A percentile compares a stretch with the other conserved stretches of the same genome.
Conservation (phyloP, 805 yeast species). For the Pichia membranifaciens region DNA sequence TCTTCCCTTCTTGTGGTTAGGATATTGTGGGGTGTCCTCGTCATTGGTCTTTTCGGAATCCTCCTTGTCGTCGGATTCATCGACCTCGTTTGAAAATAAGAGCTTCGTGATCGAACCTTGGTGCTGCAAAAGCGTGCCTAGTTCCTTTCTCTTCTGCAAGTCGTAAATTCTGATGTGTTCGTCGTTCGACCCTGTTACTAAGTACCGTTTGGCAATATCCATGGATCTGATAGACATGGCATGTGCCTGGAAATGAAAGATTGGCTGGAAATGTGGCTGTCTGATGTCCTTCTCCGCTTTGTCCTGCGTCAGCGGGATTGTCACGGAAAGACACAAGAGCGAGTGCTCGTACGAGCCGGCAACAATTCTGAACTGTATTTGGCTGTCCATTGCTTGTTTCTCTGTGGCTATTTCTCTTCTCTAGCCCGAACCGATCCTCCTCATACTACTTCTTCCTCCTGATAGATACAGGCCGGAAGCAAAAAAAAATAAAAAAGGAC, state of each 20-base stretch:
- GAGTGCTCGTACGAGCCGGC: conserved; percentile 97
- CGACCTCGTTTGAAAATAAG: conserved; percentile 55
- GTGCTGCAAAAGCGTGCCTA: conserved; percentile 86
- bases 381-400: conserved; percentile 6
- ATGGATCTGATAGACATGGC: conserved; percentile 79
- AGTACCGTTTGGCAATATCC: conserved; percentile 74
- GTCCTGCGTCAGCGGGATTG: conserved; percentile 35
- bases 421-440: too few relatives aligned
- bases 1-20: conserved; percentile 49
- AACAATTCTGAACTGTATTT: conserved; percentile 62
- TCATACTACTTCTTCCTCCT: too few relatives aligned
- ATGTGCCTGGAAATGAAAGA: conserved; percentile 95
- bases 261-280: conserved; percentile 76
- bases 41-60: neutral
- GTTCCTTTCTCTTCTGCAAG: conserved; percentile 85
- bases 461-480: neutral
- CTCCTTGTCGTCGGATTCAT: conserved; percentile 18
- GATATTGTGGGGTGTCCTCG: conserved; percentile 10
- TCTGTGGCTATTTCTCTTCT: too few relatives aligned
- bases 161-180: conserved; percentile 94
- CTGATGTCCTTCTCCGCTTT: conserved; percentile 19
- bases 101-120: conserved; percentile 79
- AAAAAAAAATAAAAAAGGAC: neutral
- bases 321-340: conserved; percentile 71
- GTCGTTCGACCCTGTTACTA: conserved; percentile 93